These are phyloP conservation scores for Penicillium sclerotigenum DNA, from an alignment of 2,329 filamentous ascomycete genomes.

Conservation along the genomic window DNA sequence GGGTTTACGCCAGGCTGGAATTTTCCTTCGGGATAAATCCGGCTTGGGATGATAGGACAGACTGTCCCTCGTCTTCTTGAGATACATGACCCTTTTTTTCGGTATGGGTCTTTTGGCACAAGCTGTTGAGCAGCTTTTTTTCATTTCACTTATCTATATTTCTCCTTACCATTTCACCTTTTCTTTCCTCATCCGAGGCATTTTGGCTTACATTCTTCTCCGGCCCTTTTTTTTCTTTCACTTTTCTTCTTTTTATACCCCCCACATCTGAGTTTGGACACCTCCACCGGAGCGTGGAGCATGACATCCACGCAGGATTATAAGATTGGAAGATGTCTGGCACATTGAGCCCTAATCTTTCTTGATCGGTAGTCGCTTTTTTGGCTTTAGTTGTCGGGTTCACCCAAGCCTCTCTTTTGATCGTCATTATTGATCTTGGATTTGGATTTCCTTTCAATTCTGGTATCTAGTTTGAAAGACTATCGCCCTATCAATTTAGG, in stretches of 20 bases:
- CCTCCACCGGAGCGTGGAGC: background rate
- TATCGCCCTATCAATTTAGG: conserved; percentile 10
- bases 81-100: background rate
- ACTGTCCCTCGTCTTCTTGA: background rate
- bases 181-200: background rate
- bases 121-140: conserved; percentile 17
- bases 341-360: conserved; percentile 3
- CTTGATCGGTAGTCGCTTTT: conserved; percentile 2
- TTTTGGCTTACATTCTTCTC: background rate
- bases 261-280: background rate
- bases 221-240: background rate
- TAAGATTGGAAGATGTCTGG: conserved; percentile 7
- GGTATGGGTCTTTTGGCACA: conserved; percentile 9
- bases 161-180: background rate
- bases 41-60: background rate
- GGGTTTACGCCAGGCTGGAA: conserved; percentile 22
- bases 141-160: conserved; percentile 13
- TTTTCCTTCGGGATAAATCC: conserved; percentile 14
- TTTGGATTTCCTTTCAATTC: background rate
- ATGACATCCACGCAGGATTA: background rate
- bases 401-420: background rate
- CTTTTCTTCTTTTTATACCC: conserved; percentile 1
- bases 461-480: conserved; percentile 13
- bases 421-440: background rate
- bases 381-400: conserved; percentile 1